Evolutionary conservation across 495 filamentous ascomycete genomes (phyloP).

Genomic region (Neurospora sp.): DNA sequence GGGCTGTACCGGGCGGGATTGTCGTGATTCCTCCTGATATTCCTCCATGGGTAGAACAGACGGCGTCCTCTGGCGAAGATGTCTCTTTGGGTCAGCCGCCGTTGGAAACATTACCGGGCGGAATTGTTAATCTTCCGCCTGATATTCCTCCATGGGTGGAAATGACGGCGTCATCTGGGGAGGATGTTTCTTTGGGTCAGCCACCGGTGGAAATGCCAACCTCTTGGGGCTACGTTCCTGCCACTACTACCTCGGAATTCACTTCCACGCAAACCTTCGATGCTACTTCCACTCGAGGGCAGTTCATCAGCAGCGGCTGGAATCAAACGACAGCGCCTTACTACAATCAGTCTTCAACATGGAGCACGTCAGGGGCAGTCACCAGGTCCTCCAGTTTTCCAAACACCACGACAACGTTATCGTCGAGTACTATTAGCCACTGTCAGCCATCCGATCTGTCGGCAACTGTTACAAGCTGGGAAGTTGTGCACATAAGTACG

Average conservation of each 20-base stretch:
- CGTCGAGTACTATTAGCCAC: conserved; percentile 2
- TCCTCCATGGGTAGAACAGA: background rate
- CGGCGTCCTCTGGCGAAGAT: background rate
- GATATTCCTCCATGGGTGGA: background rate
- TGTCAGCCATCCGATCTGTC: conserved; percentile 9
- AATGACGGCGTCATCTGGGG: background rate
- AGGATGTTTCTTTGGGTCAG: background rate
- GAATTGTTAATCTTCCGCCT: background rate
- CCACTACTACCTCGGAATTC: background rate
- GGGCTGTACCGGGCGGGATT: background rate
- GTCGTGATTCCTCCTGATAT: background rate
- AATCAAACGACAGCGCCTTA: background rate
- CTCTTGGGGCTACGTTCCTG: background rate
- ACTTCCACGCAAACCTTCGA: background rate
- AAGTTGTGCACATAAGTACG: conserved; percentile 34
- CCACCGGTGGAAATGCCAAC: background rate
- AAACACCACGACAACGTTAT: background rate
- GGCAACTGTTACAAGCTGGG: conserved; percentile 19
- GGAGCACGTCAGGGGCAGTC: background rate
- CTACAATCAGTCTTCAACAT: conserved; percentile 6
- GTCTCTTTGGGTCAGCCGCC: background rate
- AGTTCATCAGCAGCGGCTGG: background rate
- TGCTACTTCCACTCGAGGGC: background rate
- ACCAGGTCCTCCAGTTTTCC: background rate
- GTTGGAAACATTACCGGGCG: background rate